Conservation (phyloP, 495 filamentous ascomycete genomes). For the Lineolata rhizophorae region DNA sequence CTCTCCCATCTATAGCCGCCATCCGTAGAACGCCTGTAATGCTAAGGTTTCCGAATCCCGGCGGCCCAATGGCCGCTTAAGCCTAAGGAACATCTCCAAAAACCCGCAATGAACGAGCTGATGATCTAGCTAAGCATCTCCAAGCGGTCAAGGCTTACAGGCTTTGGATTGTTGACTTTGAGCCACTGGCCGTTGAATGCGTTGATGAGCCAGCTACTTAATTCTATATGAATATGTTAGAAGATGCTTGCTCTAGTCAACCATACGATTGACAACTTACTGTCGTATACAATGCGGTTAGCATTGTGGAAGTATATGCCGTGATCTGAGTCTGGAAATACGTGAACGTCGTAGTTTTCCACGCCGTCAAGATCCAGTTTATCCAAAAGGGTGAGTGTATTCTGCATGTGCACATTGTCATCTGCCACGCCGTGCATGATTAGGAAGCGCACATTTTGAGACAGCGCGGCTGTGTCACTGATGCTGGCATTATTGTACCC, state of each 20-base stretch:
- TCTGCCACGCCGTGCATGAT: conserved; percentile 89
- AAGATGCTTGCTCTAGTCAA: conserved; percentile 1
- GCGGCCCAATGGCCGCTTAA: too few relatives aligned
- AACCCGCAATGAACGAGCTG: too few relatives aligned
- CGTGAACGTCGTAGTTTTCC: conserved; percentile 90
- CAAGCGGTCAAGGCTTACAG: too few relatives aligned
- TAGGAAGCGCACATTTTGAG: conserved; percentile 60
- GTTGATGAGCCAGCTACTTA: conserved; percentile 84
- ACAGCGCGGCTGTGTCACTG: conserved; percentile 42
- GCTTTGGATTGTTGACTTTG: conserved; percentile 44
- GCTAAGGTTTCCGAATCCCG: too few relatives aligned
- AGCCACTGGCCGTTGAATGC: conserved; percentile 96
- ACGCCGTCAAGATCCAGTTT: conserved; percentile 62
- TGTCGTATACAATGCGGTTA: conserved; percentile 81
- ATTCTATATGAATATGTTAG: conserved; percentile 33
- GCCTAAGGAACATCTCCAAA: too few relatives aligned
- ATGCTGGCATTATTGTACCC: conserved; percentile 66
- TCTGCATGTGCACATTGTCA: conserved; percentile 95
- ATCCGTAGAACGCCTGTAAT: too few relatives aligned
- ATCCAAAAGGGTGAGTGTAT: conserved; percentile 67
- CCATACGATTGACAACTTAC: conserved; percentile 29
- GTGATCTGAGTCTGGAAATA: conserved; percentile 93
- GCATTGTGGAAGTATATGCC: conserved; percentile 90
- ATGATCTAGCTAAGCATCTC: too few relatives aligned
- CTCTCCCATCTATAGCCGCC: too few relatives aligned